Percentiles rank a stretch among this genome's conserved stretches.
These are phyloP conservation scores for Hyphodiscus hymeniophilus DNA, from an alignment of 495 filamentous ascomycete genomes.

Conservation along the genomic window DNA sequence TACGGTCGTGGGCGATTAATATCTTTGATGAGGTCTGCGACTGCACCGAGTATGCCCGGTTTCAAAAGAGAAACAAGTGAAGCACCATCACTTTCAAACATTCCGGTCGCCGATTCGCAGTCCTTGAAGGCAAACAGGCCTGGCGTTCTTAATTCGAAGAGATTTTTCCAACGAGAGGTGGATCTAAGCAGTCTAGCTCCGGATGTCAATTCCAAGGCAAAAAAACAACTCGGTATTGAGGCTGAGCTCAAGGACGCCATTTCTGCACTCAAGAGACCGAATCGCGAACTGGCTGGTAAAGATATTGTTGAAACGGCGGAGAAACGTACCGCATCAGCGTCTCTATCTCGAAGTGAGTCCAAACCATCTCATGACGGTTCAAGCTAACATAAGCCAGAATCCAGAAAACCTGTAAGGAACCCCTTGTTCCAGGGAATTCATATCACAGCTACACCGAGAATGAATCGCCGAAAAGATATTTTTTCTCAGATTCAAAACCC, in stretches of 20 bases:
- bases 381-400: conserved; percentile 37
- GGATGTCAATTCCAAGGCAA: conserved; percentile 52
- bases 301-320: conserved; percentile 64
- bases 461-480: conserved; percentile 41
- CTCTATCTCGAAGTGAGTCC: conserved; percentile 26
- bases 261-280: conserved; percentile 73
- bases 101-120: conserved; percentile 32
- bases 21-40: conserved; percentile 63
- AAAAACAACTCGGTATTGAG: conserved; percentile 67
- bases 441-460: conserved; percentile 71
- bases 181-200: conserved; percentile 50
- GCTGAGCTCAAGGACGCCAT: conserved; percentile 82
- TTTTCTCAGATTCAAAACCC: conserved; percentile 20
- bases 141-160: conserved; percentile 50
- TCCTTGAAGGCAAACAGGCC: conserved; percentile 26
- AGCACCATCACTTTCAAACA: conserved; percentile 38
- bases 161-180: conserved; percentile 58
- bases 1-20: conserved; percentile 41
- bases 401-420: conserved; percentile 59
- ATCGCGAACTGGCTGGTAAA: conserved; percentile 67
- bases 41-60: conserved; percentile 44
- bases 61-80: conserved; percentile 62
- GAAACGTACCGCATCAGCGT: conserved; percentile 38
- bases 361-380: neutral
- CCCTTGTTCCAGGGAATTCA: conserved; percentile 49